Evolutionary conservation across 148 eudicot species (phyloP).

Genomic region (Camellia lanceoleosa): DNA sequence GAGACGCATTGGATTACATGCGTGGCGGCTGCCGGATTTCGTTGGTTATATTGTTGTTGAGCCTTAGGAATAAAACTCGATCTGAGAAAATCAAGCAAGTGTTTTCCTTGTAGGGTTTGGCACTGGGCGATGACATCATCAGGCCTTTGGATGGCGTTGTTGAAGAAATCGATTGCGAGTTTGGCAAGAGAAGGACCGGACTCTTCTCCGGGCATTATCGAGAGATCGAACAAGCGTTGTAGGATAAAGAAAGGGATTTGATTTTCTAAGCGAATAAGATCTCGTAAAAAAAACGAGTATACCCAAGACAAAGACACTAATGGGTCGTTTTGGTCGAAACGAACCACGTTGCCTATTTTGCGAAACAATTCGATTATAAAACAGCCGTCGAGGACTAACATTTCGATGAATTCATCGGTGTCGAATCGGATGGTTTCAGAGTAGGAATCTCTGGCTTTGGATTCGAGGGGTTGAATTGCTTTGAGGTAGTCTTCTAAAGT

Average conservation of each 20-base stretch:
- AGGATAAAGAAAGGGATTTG: constrained; percentile 73
- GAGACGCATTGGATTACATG: constrained; percentile 58
- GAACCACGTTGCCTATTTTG: constrained; percentile 39
- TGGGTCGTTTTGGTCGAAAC: constrained; percentile 57
- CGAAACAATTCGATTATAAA: constrained; percentile 71
- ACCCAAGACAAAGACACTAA: constrained; percentile 64
- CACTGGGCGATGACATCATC: constrained; percentile 27
- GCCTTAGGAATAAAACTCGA: constrained; percentile 50
- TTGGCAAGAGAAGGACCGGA: constrained; percentile 27
- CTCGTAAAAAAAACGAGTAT: constrained; percentile 54
- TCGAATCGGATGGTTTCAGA: constrained; percentile 35
- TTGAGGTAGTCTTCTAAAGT: constrained; percentile 30
- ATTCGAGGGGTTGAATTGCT: constrained; percentile 45
- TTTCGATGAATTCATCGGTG: constrained; percentile 42
- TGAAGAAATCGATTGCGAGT: constrained; percentile 53
- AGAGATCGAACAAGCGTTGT: constrained; percentile 48
- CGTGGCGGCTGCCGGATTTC: not conserved
- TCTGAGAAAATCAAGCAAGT: constrained; percentile 64
- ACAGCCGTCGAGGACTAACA: constrained; percentile 86
- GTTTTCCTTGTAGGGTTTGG: constrained; percentile 36
- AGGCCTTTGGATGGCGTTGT: constrained; percentile 37
- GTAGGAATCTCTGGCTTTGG: constrained; percentile 50
- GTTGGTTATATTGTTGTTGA: not conserved
- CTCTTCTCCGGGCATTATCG: constrained; percentile 18
- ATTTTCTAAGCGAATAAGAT: constrained; percentile 67